These are phyloP conservation scores for Macrolepiota dolichaula DNA, from an alignment of 768 basidiomycete genomes.

Conservation along the genomic window DNA sequence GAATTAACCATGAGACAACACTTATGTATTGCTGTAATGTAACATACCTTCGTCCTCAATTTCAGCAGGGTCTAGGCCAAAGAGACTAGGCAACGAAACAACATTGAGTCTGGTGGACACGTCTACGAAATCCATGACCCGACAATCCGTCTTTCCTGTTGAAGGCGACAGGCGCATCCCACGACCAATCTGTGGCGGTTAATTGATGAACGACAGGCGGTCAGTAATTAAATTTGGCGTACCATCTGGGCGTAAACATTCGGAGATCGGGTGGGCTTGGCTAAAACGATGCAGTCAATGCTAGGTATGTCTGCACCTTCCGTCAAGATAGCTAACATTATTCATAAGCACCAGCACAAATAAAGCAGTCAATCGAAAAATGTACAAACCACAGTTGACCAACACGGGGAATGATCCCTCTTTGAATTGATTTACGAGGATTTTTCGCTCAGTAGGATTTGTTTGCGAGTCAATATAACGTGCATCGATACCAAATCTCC, in stretches of 20 bases:
- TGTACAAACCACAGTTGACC: constrained; percentile 74
- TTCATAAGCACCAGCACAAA: neutral
- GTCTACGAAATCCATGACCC: constrained; percentile 90
- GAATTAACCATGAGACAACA: neutral
- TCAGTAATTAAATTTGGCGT: constrained; percentile 13
- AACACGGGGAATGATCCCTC: constrained; percentile 78
- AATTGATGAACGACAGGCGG: neutral
- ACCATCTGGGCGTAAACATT: constrained; percentile 96
- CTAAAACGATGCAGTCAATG: constrained; percentile 87
- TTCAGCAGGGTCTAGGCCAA: constrained; percentile 77
- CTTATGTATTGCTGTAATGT: constrained; percentile 16
- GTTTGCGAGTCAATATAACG: constrained; percentile 75
- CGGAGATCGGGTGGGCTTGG: constrained; percentile 82
- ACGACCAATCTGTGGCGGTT: constrained; percentile 72
- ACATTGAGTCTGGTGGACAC: constrained; percentile 68
- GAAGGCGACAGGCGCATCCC: constrained; percentile 83
- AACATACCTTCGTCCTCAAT: constrained; percentile 56
- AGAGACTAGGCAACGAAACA: constrained; percentile 76
- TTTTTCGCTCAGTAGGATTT: constrained; percentile 56
- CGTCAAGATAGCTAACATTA: constrained; percentile 69
- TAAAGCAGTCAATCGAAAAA: neutral
- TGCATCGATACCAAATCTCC: constrained; percentile 77
- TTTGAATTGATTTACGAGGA: constrained; percentile 65
- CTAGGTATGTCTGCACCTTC: constrained; percentile 96
- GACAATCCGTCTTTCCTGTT: constrained; percentile 82